Percentiles rank a stretch among this genome's conserved stretches.
Conservation (phyloP, 2,329 filamentous ascomycete species). For the Fusarium ambrosium region DNA sequence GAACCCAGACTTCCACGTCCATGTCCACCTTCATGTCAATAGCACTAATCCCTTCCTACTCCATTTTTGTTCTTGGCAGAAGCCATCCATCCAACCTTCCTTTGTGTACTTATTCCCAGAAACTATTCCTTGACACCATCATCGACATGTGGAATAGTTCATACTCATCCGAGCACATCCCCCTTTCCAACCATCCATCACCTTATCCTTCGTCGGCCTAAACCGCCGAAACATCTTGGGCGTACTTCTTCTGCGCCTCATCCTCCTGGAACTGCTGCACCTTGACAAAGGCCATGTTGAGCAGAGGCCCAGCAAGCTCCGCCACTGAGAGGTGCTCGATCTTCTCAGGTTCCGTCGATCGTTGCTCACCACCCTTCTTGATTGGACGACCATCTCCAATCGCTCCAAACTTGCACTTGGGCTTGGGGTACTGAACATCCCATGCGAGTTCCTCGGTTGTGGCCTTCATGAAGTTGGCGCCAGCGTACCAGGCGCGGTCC, state of each 20-base stretch:
- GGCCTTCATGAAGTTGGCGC: conserved; percentile 53
- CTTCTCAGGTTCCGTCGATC: conserved; percentile 52
- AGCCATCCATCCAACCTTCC: conserved; percentile 42
- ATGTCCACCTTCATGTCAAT: conserved; percentile 8
- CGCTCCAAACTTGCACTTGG: conserved; percentile 51
- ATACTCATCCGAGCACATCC: conserved; percentile 20
- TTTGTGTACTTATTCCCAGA: conserved; percentile 25
- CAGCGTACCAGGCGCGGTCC: conserved; percentile 56
- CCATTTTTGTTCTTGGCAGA: conserved; percentile 25
- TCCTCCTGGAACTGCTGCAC: conserved; percentile 44
- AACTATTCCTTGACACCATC: conserved; percentile 26
- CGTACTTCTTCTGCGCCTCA: conserved; percentile 19
- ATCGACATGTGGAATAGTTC: conserved; percentile 15
- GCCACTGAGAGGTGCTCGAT: conserved; percentile 54
- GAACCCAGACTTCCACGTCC: background rate
- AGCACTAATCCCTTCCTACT: conserved; percentile 22
- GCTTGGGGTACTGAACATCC: conserved; percentile 49
- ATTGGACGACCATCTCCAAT: conserved; percentile 54
- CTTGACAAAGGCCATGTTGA: conserved; percentile 57
- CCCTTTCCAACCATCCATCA: conserved; percentile 37
- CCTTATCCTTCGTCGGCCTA: conserved; percentile 21
- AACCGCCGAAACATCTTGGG: background rate
- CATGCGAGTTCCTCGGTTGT: conserved; percentile 45
- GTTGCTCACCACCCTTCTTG: conserved; percentile 44
- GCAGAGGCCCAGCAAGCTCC: conserved; percentile 58